These are phyloP conservation scores for Lippia alba DNA, from an alignment of 305 asterid genomes.

Conservation along the genomic window DNA sequence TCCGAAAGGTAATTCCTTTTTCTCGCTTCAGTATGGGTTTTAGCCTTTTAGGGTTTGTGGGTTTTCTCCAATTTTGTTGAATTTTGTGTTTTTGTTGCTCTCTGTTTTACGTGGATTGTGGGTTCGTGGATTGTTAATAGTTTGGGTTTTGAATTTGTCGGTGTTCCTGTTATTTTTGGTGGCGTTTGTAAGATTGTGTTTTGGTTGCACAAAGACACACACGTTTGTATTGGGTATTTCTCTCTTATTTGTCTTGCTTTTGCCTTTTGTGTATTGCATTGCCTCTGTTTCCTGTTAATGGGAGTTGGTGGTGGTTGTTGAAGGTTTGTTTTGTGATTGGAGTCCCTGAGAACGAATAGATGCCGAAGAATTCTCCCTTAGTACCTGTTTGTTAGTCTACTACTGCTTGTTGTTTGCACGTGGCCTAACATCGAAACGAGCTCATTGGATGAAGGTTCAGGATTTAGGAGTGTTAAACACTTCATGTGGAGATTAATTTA, in stretches of 20 bases:
- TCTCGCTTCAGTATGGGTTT: slow-evolving; percentile 19
- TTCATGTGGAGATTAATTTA: slow-evolving; percentile 1
- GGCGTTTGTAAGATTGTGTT: slow-evolving; percentile 17
- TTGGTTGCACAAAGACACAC: slow-evolving; percentile 9
- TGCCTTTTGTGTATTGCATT: not conserved
- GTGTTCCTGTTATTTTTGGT: slow-evolving; percentile 2
- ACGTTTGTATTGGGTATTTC: not conserved
- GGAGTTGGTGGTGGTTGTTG: slow-evolving; percentile 24
- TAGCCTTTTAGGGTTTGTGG: slow-evolving; percentile 52
- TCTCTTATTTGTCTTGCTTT: too few species aligned
- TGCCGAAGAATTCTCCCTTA: not conserved
- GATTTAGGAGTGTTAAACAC: slow-evolving; percentile 3
- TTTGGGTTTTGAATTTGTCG: slow-evolving; percentile 24
- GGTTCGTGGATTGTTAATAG: not conserved
- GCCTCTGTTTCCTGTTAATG: slow-evolving; percentile 4
- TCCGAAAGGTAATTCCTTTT: slow-evolving; percentile 15
- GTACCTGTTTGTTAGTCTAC: not conserved
- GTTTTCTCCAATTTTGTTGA: slow-evolving; percentile 8
- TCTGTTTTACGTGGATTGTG: slow-evolving; percentile 8
- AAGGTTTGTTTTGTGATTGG: slow-evolving; percentile 16
- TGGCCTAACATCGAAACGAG: not conserved
- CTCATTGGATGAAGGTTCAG: slow-evolving; percentile 3
- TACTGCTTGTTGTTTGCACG: not conserved
- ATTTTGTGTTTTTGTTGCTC: not conserved
- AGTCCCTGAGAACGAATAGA: not conserved